These are phyloP conservation scores for Uronychia binucleata DNA, from an alignment of 73 alveolate genomes.

Conservation along the genomic window DNA sequence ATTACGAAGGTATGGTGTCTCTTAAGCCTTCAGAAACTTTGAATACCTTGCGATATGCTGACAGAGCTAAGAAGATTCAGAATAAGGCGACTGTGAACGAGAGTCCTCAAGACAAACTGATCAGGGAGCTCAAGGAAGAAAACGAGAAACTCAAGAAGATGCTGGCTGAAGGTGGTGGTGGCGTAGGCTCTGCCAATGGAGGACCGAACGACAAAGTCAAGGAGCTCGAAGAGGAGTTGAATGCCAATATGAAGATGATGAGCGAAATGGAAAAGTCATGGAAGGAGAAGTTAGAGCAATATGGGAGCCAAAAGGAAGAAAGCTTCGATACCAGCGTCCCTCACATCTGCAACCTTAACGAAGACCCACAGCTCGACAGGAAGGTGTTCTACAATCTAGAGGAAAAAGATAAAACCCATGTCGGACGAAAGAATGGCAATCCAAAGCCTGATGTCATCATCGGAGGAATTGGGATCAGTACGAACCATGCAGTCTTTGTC, in stretches of 20 bases:
- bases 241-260: constrained; percentile 14
- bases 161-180: constrained; percentile 49
- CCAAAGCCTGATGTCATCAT: constrained; percentile 64
- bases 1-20: no score
- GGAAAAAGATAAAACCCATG: constrained; percentile 36
- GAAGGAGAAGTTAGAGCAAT: constrained; percentile 70
- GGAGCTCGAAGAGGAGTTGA: constrained; percentile 61
- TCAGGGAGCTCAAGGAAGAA: constrained; percentile 94
- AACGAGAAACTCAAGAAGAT: constrained; percentile 86
- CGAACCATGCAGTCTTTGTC: constrained; percentile 76
- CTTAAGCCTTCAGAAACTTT: no score
- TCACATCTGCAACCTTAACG: constrained; percentile 89
- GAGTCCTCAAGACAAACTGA: constrained; percentile 87
- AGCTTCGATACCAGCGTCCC: constrained; percentile 67
- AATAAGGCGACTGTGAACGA: constrained; percentile 82
- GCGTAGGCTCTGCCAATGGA: constrained; percentile 57
- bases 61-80: constrained; percentile 92
- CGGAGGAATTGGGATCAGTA: constrained; percentile 79
- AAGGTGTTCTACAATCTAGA: constrained; percentile 50
- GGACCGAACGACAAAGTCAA: constrained; percentile 50
- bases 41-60: constrained; percentile 98
- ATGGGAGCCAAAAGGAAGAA: constrained; percentile 61
- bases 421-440: constrained; percentile 70
- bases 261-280: constrained; percentile 67
- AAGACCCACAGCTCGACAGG: constrained; percentile 84